Base-by-base conservation (phyloP, 2,329 filamentous ascomycete species). In the Calonectria montana region DNA sequence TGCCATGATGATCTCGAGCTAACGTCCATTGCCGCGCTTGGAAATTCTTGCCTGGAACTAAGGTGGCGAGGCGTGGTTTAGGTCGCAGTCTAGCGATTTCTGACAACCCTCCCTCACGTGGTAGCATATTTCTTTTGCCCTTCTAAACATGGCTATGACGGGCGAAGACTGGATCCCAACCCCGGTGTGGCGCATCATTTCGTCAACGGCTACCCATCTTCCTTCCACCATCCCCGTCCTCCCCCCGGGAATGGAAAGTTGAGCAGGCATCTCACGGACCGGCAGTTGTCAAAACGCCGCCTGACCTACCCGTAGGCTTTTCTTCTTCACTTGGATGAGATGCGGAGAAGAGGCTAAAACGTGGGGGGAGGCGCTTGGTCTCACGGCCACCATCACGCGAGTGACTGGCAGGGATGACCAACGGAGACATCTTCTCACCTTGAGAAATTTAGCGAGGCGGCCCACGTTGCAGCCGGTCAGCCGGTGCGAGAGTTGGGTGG, bases 31-130 rank as follows among this genome's bases (percentile, higher is more conserved):
- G 50, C 65, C 55, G 21, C 41, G 27, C 50, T 65, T 73, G 65
- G 57, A 64, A 65, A 66, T 65, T 71, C 62, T 63, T 71, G 23
- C 37, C 67, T 21, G 67, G 50, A 43, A 47, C 67, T 74, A 72
- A 62, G 37, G 35, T 63, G 68, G 41, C 29, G 39, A 69, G 61
- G 48, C 43, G 21, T 8, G 35, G 21, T 45, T 69, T 50, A 39
- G 31, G 68, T 55, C n/a, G 65, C 16, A 39, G 39, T 27, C 35
- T 39, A 45, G 39, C 48, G 25, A 45, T 59, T 47, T 47, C 50
- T 43, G 41, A 43, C 57, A 50, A 47, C 47, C 61, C 62, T 53
- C 50, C 63, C 27, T 66, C 47, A 63, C 47, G 69, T 67, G 55
- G 55, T 7, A 62, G n/a, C 13, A 35, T 31, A 39, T 66, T 43